Evolutionary conservation across 2,329 filamentous ascomycete genomes (phyloP), one percentile per base, ranked within the genome.

Genomic region (Verticillium alfalfae): DNA sequence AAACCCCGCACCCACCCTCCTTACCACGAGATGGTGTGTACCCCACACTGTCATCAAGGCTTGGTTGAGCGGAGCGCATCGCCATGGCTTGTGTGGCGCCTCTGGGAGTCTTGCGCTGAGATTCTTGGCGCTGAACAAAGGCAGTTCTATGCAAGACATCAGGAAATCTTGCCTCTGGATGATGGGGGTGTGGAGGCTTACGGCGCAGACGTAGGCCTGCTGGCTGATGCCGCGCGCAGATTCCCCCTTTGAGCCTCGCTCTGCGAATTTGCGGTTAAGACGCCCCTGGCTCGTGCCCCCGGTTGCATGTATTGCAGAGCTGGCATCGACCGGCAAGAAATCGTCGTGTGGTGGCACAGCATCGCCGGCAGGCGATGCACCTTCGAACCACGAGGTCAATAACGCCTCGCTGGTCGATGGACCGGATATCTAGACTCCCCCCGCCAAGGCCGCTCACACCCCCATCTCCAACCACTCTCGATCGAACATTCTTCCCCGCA

Each of bases 111-210:
- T 37, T 37, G 45, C 45, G 45, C 18, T 18, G 41, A 49, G n/a
- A 49, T 9, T 16, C 22, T n/a, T 49, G 41, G 41, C 41, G 41
- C 16, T 52, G 22, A 52, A 22, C 9, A 52, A 52, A 52, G 45
- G 45, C 45, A 52, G 45, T 41, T 58, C 45, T 26, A 58, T 58
- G 57, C 57, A 41, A 58, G 57, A 49, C 57, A 58, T 58, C 57
- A 34, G 26, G 39, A 37, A 58, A 31, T 31, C 57, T n/a, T 58
- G 57, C 45, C 34, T 31, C 31, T 37, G 45, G n/a, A 36, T 16
- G 38, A 34, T 38, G 38, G 26, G 18, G 22, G 22, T 16, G 38
- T 12, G 38, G 38, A 58, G 38, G 39, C 37, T 18, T 16, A 31
- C 57, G 57, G 26, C 26, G 37, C 56, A 52, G 57, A 15, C 13